These are phyloP conservation scores for Penicillium aurantiogriseum DNA, from an alignment of 2,329 filamentous ascomycete species.

Conservation along the genomic window DNA sequence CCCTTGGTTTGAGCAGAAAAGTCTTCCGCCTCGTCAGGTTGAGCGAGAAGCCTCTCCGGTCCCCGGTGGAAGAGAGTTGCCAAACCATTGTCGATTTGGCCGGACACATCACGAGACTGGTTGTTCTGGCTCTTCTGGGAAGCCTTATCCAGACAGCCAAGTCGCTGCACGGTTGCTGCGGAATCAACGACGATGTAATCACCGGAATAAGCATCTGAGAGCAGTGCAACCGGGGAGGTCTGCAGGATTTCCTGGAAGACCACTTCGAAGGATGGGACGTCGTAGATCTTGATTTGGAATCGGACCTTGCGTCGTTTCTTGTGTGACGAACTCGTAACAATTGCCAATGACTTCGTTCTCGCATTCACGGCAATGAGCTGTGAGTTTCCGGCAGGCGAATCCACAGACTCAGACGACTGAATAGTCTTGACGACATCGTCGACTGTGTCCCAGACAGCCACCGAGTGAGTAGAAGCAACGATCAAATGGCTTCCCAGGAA, in stretches of 20 bases:
- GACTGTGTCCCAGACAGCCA: conserved; percentile 77
- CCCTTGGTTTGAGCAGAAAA: conserved; percentile 24
- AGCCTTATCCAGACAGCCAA: conserved; percentile 29
- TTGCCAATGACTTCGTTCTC: conserved; percentile 63
- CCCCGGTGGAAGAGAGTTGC: conserved; percentile 35
- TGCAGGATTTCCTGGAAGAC: conserved; percentile 57
- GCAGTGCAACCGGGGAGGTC: conserved; percentile 63
- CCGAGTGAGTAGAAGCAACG: conserved; percentile 68
- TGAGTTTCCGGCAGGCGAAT: conserved; percentile 9
- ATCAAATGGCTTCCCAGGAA: conserved; percentile 74
- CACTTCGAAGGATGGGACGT: conserved; percentile 58
- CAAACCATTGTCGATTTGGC: conserved; percentile 32
- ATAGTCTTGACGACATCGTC: conserved; percentile 70
- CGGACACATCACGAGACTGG: conserved; percentile 25
- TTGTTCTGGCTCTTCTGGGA: conserved; percentile 21
- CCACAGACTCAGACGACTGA: conserved; percentile 50
- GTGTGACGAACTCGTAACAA: conserved; percentile 51
- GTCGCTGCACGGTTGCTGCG: conserved; percentile 65
- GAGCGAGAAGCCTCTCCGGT: conserved; percentile 8
- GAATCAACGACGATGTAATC: conserved; percentile 76
- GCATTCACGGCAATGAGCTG: conserved; percentile 65
- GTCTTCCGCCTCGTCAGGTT: conserved; percentile 16
- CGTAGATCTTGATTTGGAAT: conserved; percentile 64
- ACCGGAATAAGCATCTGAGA: conserved; percentile 61
- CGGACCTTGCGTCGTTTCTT: conserved; percentile 48